Percentiles rank a stretch among this genome's conserved stretches.
Evolutionary conservation across 108 stramenopile genomes (phyloP).

Genomic region (Poteriospumella lacustris): DNA sequence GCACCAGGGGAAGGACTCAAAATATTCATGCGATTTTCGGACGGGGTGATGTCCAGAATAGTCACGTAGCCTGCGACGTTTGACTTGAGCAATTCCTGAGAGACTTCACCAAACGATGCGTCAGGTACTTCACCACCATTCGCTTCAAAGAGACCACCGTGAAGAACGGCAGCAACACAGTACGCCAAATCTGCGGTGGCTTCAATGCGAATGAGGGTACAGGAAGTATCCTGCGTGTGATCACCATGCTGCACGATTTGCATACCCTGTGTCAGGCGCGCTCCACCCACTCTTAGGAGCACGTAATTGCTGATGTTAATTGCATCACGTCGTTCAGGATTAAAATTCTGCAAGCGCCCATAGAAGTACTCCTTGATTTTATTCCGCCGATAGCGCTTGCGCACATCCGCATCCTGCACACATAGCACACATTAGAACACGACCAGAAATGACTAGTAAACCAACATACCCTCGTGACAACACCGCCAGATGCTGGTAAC

Average conservation of each 20-base stretch:
- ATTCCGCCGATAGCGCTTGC: slow-evolving; percentile 27
- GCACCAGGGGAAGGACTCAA: slow-evolving; percentile 50
- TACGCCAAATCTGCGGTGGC: neutral
- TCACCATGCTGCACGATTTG: slow-evolving; percentile 33
- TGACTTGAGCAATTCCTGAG: neutral
- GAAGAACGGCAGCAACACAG: slow-evolving; percentile 2
- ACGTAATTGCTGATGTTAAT: slow-evolving; percentile 24
- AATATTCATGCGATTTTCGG: slow-evolving; percentile 39
- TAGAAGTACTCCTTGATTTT: slow-evolving; percentile 45
- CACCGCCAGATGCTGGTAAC: slow-evolving; percentile 42
- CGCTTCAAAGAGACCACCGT: too few species aligned
- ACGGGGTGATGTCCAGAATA: slow-evolving; percentile 38
- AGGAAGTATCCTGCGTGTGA: neutral
- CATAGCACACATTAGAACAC: neutral
- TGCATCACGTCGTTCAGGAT: neutral
- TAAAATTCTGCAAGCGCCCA: neutral
- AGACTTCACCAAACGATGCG: neutral
- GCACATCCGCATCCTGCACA: neutral
- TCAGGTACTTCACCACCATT: neutral
- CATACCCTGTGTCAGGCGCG: slow-evolving; percentile 35
- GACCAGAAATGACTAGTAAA: neutral
- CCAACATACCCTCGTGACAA: slow-evolving; percentile 4
- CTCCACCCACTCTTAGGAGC: slow-evolving; percentile 40
- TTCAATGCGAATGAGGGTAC: neutral
- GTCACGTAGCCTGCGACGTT: slow-evolving; percentile 18